Conservation (phyloP, 495 filamentous ascomycete genomes). For the Penicillium nucicola region DNA sequence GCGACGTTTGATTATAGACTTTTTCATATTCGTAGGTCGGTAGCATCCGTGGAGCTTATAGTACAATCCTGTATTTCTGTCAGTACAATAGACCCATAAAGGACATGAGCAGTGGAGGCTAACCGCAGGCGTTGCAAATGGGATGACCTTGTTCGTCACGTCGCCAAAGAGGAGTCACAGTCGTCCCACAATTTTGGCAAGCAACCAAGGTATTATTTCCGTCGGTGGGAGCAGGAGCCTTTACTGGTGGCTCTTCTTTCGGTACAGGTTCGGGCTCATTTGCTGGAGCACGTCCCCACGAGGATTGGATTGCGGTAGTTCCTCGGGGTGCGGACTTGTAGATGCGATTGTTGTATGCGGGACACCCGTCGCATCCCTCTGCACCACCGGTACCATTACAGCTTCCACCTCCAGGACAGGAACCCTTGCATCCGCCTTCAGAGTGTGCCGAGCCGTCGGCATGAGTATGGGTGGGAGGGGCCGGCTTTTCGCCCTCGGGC, state of each 20-base stretch:
- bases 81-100: constrained; percentile 15
- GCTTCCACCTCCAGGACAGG: constrained; percentile 90
- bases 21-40: constrained; percentile 94
- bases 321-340: constrained; percentile 66
- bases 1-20: constrained; percentile 89
- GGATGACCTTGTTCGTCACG: constrained; percentile 93
- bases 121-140: constrained; percentile 98
- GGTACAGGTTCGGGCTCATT: constrained; percentile 20
- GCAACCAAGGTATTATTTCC: constrained; percentile 79
- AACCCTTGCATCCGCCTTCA: constrained; percentile 60
- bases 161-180: constrained; percentile 93
- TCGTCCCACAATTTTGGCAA: constrained; percentile 97
- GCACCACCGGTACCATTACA: constrained; percentile 97
- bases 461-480: constrained; percentile 7
- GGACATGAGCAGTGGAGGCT: constrained; percentile 29
- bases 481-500: constrained; percentile 28
- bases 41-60: constrained; percentile 94
- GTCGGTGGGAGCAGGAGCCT: constrained; percentile 19
- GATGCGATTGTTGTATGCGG: constrained; percentile 94
- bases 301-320: constrained; percentile 24
- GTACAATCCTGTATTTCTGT: constrained; percentile 69
- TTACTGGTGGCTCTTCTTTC: constrained; percentile 20
- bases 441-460: constrained; percentile 11
- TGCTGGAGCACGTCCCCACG: constrained; percentile 30
- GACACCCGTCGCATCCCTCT: constrained; percentile 93